Evolutionary conservation across 192 early-diverging fungal species (phyloP), one percentile per base, ranked within the genome.

Genomic region (Coemansia sp.): DNA sequence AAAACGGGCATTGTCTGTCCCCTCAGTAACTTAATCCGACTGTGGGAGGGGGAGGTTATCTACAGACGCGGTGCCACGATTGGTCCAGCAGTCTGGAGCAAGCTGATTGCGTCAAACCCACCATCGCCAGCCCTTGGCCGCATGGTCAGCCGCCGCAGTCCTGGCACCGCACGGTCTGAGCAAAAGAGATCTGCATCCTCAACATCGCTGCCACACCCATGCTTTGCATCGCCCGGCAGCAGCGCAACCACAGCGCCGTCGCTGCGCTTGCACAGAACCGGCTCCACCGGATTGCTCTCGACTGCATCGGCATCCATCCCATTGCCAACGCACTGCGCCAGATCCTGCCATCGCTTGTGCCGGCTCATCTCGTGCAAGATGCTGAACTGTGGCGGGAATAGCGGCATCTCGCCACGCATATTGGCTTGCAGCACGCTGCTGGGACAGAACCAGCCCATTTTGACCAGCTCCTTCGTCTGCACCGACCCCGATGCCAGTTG

Each of bases 371-470:
- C 77, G 1, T 67, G 59, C 20, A 93, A 51, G 0, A 85, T 80
- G 23, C 82, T 83, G 69, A 86, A 90, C 78, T 93, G 92, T 9
- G 92, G 92, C 9, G 88, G 89, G 18, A 89, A 84, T 15, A 90
- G 79, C 41, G 83, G 60, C 45, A 92, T 74, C 30, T 70, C 51
- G 15, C 67, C 41, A 24, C 69, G 68, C 11, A 64, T 60, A 67
- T 86, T 89, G 18, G 83, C 84, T 10, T 73, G 70, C 20, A 91
- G 58, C 0, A 84, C 86, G 57, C 89, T 81, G 53, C 76, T 72
- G 1, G 94, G 94, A 2, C 77, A 81, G 35, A 89, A 68, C 94
- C 94, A 95, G 23, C 85, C 80, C 58, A 90, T 60, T 1, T 69
- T 36, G 10, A 85, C 81, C 0, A 88, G 85, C 67, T 95, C 92